phyloP scores from a whole-genome alignment of 129 eudicot species.

The Saussurea involucrata region DNA sequence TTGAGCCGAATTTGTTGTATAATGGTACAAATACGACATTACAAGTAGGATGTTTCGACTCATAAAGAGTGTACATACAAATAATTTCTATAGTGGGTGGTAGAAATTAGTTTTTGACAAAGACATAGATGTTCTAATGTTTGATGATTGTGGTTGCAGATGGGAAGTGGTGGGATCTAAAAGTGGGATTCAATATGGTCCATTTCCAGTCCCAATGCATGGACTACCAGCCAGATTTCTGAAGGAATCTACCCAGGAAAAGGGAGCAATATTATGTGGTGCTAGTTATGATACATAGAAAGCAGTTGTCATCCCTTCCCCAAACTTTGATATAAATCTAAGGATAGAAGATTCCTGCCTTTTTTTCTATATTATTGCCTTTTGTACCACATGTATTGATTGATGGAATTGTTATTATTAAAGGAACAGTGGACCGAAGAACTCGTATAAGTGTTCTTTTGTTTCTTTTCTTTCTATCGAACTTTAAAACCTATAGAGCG shows the following conservation, averaged over 20 bases:
- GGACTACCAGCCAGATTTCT: slow-evolving; percentile 78
- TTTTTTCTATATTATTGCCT: slow-evolving; percentile 22
- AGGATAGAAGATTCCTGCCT: slow-evolving; percentile 37
- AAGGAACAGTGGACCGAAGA: slow-evolving; percentile 26
- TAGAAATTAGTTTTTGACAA: slow-evolving; percentile 19
- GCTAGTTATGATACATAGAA: slow-evolving; percentile 22
- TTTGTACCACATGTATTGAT: slow-evolving; percentile 25
- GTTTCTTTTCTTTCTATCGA: not conserved
- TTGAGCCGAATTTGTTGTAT: not conserved
- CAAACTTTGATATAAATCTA: slow-evolving; percentile 25
- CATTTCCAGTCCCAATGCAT: slow-evolving; percentile 83
- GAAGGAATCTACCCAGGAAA: slow-evolving; percentile 44
- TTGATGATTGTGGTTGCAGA: slow-evolving; percentile 53
- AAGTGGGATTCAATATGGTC: slow-evolving; percentile 75
- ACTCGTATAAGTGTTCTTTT: not conserved
- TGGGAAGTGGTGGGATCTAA: slow-evolving; percentile 72
- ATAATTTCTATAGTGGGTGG: slow-evolving; percentile 22
- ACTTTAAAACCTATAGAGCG: not conserved
- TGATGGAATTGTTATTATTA: slow-evolving; percentile 28
- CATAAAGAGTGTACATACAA: slow-evolving; percentile 3
- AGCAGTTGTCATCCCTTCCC: slow-evolving; percentile 6
- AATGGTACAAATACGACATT: not conserved
- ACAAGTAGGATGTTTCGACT: not conserved
- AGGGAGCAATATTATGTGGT: slow-evolving; percentile 27
- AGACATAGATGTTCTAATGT: slow-evolving; percentile 2